A percentile compares a stretch with the other conserved stretches of the same genome.
Evolutionary conservation across 306 rosid species (phyloP).

Genomic region (Dryas octopetala): DNA sequence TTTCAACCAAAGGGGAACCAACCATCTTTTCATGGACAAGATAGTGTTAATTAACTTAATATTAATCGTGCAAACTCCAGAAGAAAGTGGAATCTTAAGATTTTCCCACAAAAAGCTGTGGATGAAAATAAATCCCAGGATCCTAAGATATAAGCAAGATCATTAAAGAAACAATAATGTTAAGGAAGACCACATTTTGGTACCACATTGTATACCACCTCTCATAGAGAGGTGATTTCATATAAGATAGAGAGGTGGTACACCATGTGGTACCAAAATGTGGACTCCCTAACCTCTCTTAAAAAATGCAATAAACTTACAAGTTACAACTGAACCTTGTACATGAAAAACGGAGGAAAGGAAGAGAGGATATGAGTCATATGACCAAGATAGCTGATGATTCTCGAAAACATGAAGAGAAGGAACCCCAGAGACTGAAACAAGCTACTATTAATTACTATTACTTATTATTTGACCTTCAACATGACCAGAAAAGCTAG

Average conservation of each 20-base stretch:
- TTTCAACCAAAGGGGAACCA: background rate
- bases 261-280: no score
- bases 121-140: background rate
- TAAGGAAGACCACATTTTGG: no score
- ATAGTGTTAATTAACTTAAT: background rate
- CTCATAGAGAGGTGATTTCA: no score
- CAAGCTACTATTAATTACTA: background rate
- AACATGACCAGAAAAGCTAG: background rate
- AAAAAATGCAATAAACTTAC: no score
- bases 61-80: background rate
- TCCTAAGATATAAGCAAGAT: no score
- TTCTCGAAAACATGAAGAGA: background rate
- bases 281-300: no score
- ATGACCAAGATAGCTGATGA: background rate
- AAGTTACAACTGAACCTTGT: no score
- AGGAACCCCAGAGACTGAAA: background rate
- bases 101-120: background rate
- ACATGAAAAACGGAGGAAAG: background rate
- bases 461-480: background rate
- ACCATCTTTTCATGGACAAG: conserved; percentile 1
- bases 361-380: background rate
- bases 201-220: no score
- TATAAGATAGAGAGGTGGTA: no score
- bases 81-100: background rate
- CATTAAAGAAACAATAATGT: no score